These are phyloP conservation scores for Wickerhamomyces sydowiorum DNA, from an alignment of 805 yeast genomes.

Conservation along the genomic window DNA sequence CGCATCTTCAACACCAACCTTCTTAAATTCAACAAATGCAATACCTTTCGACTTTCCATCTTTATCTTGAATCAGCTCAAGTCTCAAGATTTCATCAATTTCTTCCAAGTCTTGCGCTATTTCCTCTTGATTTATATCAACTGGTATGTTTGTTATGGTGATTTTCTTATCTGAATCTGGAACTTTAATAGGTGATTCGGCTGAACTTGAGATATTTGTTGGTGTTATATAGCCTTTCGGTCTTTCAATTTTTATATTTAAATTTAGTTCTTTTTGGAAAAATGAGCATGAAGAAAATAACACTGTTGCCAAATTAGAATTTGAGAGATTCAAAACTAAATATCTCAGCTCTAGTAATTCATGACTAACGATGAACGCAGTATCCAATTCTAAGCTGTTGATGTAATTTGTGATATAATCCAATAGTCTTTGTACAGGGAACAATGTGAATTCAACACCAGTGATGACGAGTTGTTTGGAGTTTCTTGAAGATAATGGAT, in stretches of 20 bases:
- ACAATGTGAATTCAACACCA: slow-evolving; percentile 25
- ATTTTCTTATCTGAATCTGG: slow-evolving; percentile 41
- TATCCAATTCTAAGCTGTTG: slow-evolving; percentile 36
- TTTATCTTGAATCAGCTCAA: slow-evolving; percentile 41
- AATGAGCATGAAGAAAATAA: slow-evolving; percentile 38
- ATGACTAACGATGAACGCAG: slow-evolving; percentile 31
- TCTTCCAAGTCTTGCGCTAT: slow-evolving; percentile 35
- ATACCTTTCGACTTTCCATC: slow-evolving; percentile 49
- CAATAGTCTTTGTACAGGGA: slow-evolving; percentile 32
- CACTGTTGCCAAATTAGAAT: slow-evolving; percentile 49
- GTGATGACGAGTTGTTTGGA: slow-evolving; percentile 23
- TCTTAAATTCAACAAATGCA: slow-evolving; percentile 45
- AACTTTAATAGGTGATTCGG: slow-evolving; percentile 19
- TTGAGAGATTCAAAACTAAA: slow-evolving; percentile 46
- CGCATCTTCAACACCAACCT: slow-evolving; percentile 7
- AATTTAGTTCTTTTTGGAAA: slow-evolving; percentile 26
- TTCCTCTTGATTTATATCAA: slow-evolving; percentile 35
- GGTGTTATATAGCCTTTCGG: slow-evolving; percentile 42
- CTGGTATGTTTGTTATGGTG: slow-evolving; percentile 39
- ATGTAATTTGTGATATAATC: slow-evolving; percentile 41
- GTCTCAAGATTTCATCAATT: slow-evolving; percentile 33
- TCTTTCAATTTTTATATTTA: slow-evolving; percentile 29
- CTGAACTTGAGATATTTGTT: slow-evolving; percentile 7
- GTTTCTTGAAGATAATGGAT: slow-evolving; percentile 20
- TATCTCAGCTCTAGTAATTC: slow-evolving; percentile 26